phyloP scores from a whole-genome alignment of 2,329 filamentous ascomycete species.

The Trichocomaceae sp. region DNA sequence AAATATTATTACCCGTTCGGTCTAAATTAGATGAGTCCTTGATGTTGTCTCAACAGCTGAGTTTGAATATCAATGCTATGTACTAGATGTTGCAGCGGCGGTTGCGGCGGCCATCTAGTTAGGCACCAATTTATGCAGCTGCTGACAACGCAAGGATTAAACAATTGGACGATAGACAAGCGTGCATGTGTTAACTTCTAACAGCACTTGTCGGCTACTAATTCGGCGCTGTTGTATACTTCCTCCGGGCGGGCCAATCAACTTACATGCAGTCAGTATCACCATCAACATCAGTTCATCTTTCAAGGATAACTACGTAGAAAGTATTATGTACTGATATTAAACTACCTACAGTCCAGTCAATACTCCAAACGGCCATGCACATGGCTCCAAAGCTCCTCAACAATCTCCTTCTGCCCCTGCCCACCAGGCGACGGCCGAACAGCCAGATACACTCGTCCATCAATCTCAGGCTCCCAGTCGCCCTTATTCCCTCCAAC shows the following conservation, averaged over 20 bases:
- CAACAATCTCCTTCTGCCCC: slow-evolving; percentile 35
- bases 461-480: slow-evolving; percentile 52
- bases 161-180: not conserved
- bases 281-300: not conserved
- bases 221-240: not conserved
- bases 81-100: not conserved
- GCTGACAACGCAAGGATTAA: not conserved
- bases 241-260: not conserved
- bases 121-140: not conserved
- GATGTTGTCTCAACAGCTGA: too few species aligned
- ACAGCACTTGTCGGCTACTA: too few species aligned
- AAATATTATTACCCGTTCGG: too few species aligned
- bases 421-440: slow-evolving; percentile 25
- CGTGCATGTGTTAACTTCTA: not conserved
- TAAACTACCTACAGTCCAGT: not conserved
- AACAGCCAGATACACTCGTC: slow-evolving; percentile 47
- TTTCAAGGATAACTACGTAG: not conserved
- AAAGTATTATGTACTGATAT: too few species aligned
- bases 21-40: too few species aligned
- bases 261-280: not conserved
- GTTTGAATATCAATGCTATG: too few species aligned
- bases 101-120: not conserved
- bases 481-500: slow-evolving; percentile 54
- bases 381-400: slow-evolving; percentile 38
- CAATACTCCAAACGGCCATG: slow-evolving; percentile 35